phyloP scores from a whole-genome alignment of 768 basidiomycete species.

The Heimioporus sp. region DNA sequence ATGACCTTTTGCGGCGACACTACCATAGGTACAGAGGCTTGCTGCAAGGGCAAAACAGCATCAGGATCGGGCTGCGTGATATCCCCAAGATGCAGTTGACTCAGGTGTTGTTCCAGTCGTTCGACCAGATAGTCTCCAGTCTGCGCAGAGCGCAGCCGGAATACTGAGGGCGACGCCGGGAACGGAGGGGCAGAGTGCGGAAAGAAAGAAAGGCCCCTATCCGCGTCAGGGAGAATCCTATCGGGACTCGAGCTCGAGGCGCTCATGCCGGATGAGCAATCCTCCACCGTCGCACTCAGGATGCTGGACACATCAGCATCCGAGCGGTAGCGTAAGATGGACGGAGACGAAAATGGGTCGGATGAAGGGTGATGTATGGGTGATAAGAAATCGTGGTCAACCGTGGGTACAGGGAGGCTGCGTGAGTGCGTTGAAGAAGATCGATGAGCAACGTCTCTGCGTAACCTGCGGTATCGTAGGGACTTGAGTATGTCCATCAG shows the following conservation, averaged over 20 bases:
- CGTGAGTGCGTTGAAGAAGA: slow-evolving; percentile 3
- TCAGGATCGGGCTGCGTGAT: slow-evolving; percentile 2
- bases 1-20: neutral
- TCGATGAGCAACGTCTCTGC: slow-evolving; percentile 1
- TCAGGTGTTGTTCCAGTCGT: slow-evolving; percentile 15
- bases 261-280: slow-evolving; percentile 15
- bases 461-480: slow-evolving; percentile 13
- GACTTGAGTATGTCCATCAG: slow-evolving; percentile 21
- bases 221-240: neutral
- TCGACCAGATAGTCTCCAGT: slow-evolving; percentile 19
- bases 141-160: slow-evolving; percentile 20
- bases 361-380: neutral
- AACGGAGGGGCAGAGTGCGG: neutral
- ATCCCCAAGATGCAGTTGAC: slow-evolving; percentile 18
- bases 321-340: slow-evolving; percentile 3
- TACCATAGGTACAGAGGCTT: slow-evolving; percentile 4
- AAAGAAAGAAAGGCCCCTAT: neutral
- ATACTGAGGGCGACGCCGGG: slow-evolving; percentile 16
- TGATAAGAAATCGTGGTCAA: slow-evolving; percentile 5
- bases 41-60: neutral
- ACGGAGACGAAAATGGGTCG: too few relatives aligned
- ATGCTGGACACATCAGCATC: slow-evolving; percentile 1
- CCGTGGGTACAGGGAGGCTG: slow-evolving; percentile 1
- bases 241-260: neutral
- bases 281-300: slow-evolving; percentile 7